A percentile compares a stretch with the other conserved stretches of the same genome.
These are phyloP conservation scores for Gracilariopsis chorda DNA, from an alignment of 23 red algal species.

Conservation along the genomic window DNA sequence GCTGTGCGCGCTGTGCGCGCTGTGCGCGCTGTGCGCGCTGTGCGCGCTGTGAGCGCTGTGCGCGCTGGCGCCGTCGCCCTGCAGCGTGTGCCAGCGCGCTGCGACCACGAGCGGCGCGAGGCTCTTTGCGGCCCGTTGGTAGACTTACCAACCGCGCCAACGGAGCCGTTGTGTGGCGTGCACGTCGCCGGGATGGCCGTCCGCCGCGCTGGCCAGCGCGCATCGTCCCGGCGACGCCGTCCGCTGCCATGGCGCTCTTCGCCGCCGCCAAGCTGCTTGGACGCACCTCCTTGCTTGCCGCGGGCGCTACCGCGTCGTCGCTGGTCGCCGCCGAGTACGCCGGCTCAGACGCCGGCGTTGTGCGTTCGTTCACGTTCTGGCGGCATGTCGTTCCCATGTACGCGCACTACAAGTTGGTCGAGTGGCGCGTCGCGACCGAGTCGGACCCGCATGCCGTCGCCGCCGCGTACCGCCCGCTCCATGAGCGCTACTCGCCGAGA, in stretches of 20 bases:
- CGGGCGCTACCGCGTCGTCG: slow-evolving; percentile 3
- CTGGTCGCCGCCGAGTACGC: slow-evolving; percentile 47
- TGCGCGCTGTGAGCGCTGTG: too few relatives aligned
- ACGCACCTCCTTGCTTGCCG: slow-evolving; percentile 6
- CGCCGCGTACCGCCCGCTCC: slow-evolving; percentile 28
- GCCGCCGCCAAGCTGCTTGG: not conserved
- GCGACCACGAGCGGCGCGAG: too few relatives aligned
- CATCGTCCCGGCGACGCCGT: not conserved
- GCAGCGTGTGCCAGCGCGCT: too few relatives aligned
- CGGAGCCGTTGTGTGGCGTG: not conserved
- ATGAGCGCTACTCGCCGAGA: slow-evolving; percentile 64
- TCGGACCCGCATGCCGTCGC: slow-evolving; percentile 8
- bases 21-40: too few relatives aligned
- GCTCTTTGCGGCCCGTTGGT: too few relatives aligned
- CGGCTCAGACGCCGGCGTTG: slow-evolving; percentile 44
- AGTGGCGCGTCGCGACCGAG: slow-evolving; percentile 4
- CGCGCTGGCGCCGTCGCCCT: too few relatives aligned
- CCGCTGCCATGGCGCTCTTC: not conserved
- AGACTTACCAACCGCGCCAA: too few relatives aligned
- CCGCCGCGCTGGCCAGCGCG: not conserved
- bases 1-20: too few relatives aligned
- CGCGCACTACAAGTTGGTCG: slow-evolving; percentile 63
- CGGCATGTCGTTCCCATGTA: slow-evolving; percentile 57
- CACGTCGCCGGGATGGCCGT: not conserved
- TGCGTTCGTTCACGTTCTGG: slow-evolving; percentile 76